Evolutionary conservation across 768 basidiomycete species (phyloP).

Genomic region (Mycena galericulata): DNA sequence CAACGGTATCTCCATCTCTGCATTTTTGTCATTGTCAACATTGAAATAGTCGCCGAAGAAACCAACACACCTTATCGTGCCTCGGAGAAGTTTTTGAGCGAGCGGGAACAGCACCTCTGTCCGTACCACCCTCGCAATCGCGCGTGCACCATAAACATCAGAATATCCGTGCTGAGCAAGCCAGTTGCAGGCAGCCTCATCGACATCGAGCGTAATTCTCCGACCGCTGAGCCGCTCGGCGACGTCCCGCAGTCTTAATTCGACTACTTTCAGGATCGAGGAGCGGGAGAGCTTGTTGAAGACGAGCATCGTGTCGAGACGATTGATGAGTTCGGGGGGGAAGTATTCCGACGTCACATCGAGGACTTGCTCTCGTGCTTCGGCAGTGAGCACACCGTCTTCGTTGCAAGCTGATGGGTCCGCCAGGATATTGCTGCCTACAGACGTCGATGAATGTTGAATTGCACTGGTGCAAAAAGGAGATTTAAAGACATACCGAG

Average conservation of each 20-base stretch:
- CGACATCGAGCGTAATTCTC: conserved; percentile 79
- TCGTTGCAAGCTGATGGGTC: conserved; percentile 70
- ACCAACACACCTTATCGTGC: conserved; percentile 74
- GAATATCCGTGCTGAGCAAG: conserved; percentile 85
- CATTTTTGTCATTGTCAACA: neutral
- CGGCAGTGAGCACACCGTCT: conserved; percentile 72
- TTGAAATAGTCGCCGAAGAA: neutral
- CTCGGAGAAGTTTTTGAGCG: conserved; percentile 79
- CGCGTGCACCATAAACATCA: conserved; percentile 87
- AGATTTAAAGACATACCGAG: conserved; percentile 75
- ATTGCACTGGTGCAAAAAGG: neutral
- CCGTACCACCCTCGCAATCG: conserved; percentile 88
- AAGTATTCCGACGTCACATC: conserved; percentile 83
- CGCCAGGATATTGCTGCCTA: conserved; percentile 77
- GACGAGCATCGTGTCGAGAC: conserved; percentile 87
- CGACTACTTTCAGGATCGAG: conserved; percentile 84
- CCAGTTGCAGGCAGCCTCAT: conserved; percentile 71
- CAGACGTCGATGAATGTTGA: neutral
- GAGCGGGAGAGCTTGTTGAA: conserved; percentile 89
- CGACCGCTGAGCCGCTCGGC: conserved; percentile 71
- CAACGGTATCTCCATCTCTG: conserved; percentile 78
- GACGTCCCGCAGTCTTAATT: conserved; percentile 81
- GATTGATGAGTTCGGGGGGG: conserved; percentile 91
- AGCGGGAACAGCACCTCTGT: conserved; percentile 86
- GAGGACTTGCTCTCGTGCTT: conserved; percentile 76